A percentile compares a stretch with the other conserved stretches of the same genome.
Evolutionary conservation across 1,284 basidiomycete species (phyloP).

Genomic region (Rhizopogon parksii): DNA sequence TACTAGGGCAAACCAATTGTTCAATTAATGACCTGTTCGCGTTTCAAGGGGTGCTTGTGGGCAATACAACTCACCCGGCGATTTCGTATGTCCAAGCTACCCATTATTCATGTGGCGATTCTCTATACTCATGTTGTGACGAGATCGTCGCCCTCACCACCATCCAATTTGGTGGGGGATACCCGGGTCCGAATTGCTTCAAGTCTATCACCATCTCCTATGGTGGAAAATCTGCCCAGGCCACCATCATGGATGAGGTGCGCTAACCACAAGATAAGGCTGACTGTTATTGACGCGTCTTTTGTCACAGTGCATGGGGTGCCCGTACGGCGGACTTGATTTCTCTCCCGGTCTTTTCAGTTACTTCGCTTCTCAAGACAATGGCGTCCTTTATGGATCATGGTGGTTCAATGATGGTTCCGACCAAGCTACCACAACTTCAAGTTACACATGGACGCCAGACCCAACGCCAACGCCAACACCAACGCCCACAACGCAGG

Average conservation of each 20-base stretch:
- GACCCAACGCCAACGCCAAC: too few relatives aligned
- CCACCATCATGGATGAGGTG: constrained; percentile 60
- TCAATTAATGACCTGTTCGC: background rate
- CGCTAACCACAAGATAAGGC: constrained; percentile 11
- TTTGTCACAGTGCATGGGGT: constrained; percentile 51
- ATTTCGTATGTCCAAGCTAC: constrained; percentile 40
- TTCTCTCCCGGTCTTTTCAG: constrained; percentile 65
- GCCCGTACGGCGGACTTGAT: constrained; percentile 68
- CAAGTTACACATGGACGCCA: too few relatives aligned
- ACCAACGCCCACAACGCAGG: too few relatives aligned
- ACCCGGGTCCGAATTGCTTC: constrained; percentile 52
- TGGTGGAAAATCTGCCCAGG: constrained; percentile 51
- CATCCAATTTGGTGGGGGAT: constrained; percentile 46
- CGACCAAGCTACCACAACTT: constrained; percentile 14
- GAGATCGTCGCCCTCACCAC: constrained; percentile 34
- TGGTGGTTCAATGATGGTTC: constrained; percentile 44
- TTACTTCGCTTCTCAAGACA: constrained; percentile 34
- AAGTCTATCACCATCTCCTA: constrained; percentile 55
- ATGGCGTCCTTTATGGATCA: constrained; percentile 45
- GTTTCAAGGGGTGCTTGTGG: constrained; percentile 44
- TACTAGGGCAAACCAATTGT: background rate
- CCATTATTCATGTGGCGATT: background rate
- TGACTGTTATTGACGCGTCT: constrained; percentile 2
- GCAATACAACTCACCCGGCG: constrained; percentile 31
- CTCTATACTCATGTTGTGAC: background rate